These are phyloP conservation scores for Trapa incisa DNA, from an alignment of 345 rosid genomes.

Conservation along the genomic window DNA sequence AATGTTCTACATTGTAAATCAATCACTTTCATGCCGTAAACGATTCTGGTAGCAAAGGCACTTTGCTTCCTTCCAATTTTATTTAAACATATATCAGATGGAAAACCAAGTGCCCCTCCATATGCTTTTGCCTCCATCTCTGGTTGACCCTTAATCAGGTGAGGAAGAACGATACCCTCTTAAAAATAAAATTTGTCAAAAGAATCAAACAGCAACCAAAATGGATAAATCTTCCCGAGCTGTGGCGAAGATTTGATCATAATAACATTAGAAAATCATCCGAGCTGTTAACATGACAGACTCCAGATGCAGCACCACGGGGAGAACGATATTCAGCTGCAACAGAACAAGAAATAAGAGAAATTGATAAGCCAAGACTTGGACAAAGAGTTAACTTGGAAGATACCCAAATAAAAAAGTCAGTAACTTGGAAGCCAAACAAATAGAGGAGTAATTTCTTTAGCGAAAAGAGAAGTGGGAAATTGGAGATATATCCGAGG, in stretches of 20 bases:
- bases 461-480: background rate
- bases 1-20: background rate
- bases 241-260: background rate
- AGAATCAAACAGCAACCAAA: background rate
- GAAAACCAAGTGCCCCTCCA: constrained; percentile 1
- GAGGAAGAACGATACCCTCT: background rate
- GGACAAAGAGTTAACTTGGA: too few species aligned
- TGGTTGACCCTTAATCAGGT: background rate
- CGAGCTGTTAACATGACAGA: background rate
- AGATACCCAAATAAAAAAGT: background rate
- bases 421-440: background rate
- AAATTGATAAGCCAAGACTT: background rate
- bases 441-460: background rate
- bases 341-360: background rate
- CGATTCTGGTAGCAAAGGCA: background rate
- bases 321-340: background rate
- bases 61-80: constrained; percentile 1
- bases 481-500: background rate
- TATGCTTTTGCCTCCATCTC: constrained; percentile 8
- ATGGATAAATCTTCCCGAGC: background rate
- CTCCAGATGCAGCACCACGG: background rate
- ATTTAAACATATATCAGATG: background rate
- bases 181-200: background rate
- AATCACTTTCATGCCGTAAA: background rate
- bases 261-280: background rate